Percentiles rank a stretch among this genome's conserved stretches.
Evolutionary conservation across 257 asterid species (phyloP).

Genomic region (Pogostemon cablin): DNA sequence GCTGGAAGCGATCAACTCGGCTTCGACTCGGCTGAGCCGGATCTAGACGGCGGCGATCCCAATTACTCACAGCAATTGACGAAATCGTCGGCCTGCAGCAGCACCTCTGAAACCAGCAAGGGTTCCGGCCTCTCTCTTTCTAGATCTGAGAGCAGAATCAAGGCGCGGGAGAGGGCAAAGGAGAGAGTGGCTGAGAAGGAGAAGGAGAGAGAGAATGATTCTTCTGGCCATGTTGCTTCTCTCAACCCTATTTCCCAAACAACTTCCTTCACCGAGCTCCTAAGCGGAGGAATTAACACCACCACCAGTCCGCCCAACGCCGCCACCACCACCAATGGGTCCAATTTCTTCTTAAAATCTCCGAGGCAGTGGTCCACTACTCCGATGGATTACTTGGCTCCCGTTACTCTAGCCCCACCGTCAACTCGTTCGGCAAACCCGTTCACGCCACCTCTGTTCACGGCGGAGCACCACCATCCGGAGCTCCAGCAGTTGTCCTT

Average conservation of each 20-base stretch:
- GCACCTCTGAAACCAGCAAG: conserved; percentile 53
- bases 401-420: conserved; percentile 44
- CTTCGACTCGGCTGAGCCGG: conserved; percentile 56
- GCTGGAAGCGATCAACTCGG: conserved; percentile 53
- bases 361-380: conserved; percentile 49
- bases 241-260: conserved; percentile 50
- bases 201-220: conserved; percentile 29
- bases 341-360: conserved; percentile 43
- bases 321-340: conserved; percentile 22
- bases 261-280: conserved; percentile 60
- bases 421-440: conserved; percentile 35
- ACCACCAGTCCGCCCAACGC: conserved; percentile 2
- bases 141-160: conserved; percentile 56
- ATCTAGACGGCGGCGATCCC: conserved; percentile 50
- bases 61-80: conserved; percentile 36
- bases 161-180: conserved; percentile 57
- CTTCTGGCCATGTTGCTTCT: conserved; percentile 25
- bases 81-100: conserved; percentile 47
- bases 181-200: conserved; percentile 57
- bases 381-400: conserved; percentile 50
- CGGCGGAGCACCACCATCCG: conserved; percentile 42
- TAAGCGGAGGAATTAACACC: conserved; percentile 42
- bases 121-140: conserved; percentile 59
- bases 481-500: conserved; percentile 58
- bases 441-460: conserved; percentile 44